Base-by-base conservation (phyloP, 2,329 filamentous ascomycete species). In the Huntiella bhutanensis region DNA sequence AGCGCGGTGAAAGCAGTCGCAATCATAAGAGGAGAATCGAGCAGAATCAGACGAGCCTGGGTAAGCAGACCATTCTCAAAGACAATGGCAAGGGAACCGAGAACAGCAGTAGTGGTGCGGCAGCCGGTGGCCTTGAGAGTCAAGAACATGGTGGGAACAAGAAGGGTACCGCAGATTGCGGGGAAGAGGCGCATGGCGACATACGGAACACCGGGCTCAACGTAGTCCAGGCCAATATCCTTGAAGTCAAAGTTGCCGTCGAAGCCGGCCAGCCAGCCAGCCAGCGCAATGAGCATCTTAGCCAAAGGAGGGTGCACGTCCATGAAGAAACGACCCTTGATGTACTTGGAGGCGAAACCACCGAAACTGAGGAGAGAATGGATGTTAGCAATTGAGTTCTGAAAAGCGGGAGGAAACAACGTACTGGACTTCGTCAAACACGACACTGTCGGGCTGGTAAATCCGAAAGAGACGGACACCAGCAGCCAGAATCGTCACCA, bases 281-380 rank as follows among this genome's bases (percentile, higher is more conserved):
- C 86, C 51, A 98, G 75, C 45, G 91, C 93, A 57, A 98, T 88
- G 54, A 98, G 77, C 60, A 98, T 76, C 69, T 98, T 98, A 54
- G 91, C 91, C 51, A 98, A 72, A 40, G 91, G 91, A 32, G 91
- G 91, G 60, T 98, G 91, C n/a, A 98, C 91, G 60, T 98, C 91
- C 91, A 98, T 98, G 64, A 98, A 98, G 73, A 98, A 98, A 61
- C 73, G 81, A 58, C 91, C 91, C 70, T 98, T 96, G 72, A 98
- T 96, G 64, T 98, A 98, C 64, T 98, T 98, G 56, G 82, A 85
- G 53, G 91, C 91, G 60, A 98, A 98, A 42, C 91, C 91, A 61
- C 91, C 91, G 62, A 98, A 98, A 65, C 86, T 94, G 57, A 53
- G 19, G 42, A 37, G 19, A 47, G 44, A 43, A 33, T 36, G 22